A percentile compares a stretch with the other conserved stretches of the same genome.
Evolutionary conservation across 257 asterid species (phyloP).

Genomic region (Fraxinus pennsylvanica): DNA sequence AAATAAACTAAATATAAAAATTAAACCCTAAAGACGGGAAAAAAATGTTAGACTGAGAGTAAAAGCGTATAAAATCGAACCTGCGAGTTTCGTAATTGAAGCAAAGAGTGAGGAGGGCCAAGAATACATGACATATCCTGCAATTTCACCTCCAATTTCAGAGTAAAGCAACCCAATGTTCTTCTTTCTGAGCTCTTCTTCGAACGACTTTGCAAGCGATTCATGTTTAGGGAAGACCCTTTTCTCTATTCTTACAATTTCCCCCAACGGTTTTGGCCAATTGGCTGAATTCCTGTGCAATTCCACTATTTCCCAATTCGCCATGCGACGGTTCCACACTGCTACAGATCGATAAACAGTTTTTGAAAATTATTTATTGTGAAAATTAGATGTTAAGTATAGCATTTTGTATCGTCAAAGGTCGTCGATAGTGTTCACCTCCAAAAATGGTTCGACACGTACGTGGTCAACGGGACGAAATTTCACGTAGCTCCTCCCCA

Average conservation of each 20-base stretch:
- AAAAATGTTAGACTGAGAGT: not conserved
- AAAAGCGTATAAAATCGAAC: constrained; percentile 26
- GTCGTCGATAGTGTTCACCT: too few relatives aligned
- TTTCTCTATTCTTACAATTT: constrained; percentile 75
- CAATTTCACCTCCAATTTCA: constrained; percentile 53
- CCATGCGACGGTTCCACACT: constrained; percentile 24
- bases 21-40: not conserved
- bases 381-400: too few relatives aligned
- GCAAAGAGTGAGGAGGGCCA: constrained; percentile 84
- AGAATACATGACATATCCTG: constrained; percentile 80
- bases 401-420: too few relatives aligned
- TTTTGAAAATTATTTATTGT: too few relatives aligned
- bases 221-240: constrained; percentile 85
- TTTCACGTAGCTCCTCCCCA: too few relatives aligned
- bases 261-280: constrained; percentile 54
- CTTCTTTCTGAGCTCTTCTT: constrained; percentile 66
- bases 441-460: too few relatives aligned
- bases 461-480: too few relatives aligned
- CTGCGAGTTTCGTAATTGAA: constrained; percentile 84
- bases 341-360: not conserved
- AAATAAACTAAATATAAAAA: not conserved
- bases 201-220: constrained; percentile 73
- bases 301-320: constrained; percentile 44
- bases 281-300: constrained; percentile 54
- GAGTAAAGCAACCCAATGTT: constrained; percentile 63